Evolutionary conservation across 2,329 filamentous ascomycete genomes (phyloP).

Genomic region (Rachicladosporium sp.): DNA sequence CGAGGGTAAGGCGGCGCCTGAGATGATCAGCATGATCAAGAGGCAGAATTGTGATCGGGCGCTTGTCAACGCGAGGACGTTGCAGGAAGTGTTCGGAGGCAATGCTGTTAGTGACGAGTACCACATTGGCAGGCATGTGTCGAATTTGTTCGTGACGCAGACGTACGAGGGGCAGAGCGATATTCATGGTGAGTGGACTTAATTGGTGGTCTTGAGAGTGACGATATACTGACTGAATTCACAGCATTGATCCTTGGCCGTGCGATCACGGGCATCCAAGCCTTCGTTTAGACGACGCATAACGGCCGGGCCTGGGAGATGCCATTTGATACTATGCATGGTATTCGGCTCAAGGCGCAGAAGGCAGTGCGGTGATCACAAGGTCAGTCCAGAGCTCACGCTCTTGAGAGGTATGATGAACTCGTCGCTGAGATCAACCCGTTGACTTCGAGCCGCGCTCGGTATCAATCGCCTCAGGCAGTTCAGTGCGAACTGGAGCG

Average conservation of each 20-base stretch:
- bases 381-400: no score
- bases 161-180: constrained; percentile 98
- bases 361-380: no score
- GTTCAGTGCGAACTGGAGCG: no score
- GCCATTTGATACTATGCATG: no score
- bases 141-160: constrained; percentile 93
- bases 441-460: no score
- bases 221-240: no score
- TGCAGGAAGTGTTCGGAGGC: constrained; percentile 94
- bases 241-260: constrained; percentile 38
- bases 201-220: no score
- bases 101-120: constrained; percentile 99
- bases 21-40: constrained; percentile 98
- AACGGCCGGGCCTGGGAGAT: no score
- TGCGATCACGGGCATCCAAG: constrained; percentile 56
- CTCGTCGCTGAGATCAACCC: no score
- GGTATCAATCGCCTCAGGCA: no score
- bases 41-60: constrained; percentile 93
- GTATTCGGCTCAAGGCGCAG: no score
- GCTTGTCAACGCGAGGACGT: constrained; percentile 62
- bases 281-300: constrained; percentile 53
- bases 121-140: constrained; percentile 83
- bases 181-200: constrained; percentile 71
- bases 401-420: no score
- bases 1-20: constrained; percentile 70